Evolutionary conservation across 2,329 filamentous ascomycete species (phyloP).

Genomic region (Cercospora nicotianae): DNA sequence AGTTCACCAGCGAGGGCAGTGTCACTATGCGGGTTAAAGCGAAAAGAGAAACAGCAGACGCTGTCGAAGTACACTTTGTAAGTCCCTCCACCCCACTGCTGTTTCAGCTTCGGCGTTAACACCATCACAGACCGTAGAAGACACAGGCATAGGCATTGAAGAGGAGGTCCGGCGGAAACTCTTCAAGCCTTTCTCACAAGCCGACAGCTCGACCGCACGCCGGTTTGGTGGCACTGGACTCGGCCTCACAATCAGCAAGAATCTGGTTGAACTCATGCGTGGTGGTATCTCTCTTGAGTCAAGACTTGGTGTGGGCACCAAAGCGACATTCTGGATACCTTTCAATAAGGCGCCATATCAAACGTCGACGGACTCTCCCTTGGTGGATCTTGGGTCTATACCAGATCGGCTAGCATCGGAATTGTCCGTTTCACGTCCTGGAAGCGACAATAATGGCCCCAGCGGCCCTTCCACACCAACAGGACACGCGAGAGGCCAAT

Average conservation of each 20-base stretch:
- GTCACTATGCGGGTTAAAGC: slow-evolving; percentile 67
- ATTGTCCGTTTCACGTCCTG: slow-evolving; percentile 62
- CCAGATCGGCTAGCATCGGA: slow-evolving; percentile 64
- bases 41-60: slow-evolving; percentile 63
- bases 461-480: slow-evolving; percentile 44
- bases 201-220: slow-evolving; percentile 74
- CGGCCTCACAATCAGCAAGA: slow-evolving; percentile 78
- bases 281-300: slow-evolving; percentile 72
- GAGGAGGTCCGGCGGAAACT: slow-evolving; percentile 71
- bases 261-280: slow-evolving; percentile 75
- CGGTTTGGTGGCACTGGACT: slow-evolving; percentile 78
- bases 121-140: slow-evolving; percentile 57
- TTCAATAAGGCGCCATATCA: slow-evolving; percentile 68
- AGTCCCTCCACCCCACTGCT: not conserved
- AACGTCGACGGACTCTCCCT: slow-evolving; percentile 46
- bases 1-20: slow-evolving; percentile 68
- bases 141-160: slow-evolving; percentile 79
- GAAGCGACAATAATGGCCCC: slow-evolving; percentile 56
- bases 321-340: slow-evolving; percentile 73
- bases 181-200: slow-evolving; percentile 80
- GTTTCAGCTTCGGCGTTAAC: not conserved
- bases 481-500: slow-evolving; percentile 18
- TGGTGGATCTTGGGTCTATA: slow-evolving; percentile 64
- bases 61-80: slow-evolving; percentile 65
- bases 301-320: slow-evolving; percentile 66